phyloP scores from a whole-genome alignment of 2,329 filamentous ascomycete genomes.

The Hyphodiscus sp. region DNA sequence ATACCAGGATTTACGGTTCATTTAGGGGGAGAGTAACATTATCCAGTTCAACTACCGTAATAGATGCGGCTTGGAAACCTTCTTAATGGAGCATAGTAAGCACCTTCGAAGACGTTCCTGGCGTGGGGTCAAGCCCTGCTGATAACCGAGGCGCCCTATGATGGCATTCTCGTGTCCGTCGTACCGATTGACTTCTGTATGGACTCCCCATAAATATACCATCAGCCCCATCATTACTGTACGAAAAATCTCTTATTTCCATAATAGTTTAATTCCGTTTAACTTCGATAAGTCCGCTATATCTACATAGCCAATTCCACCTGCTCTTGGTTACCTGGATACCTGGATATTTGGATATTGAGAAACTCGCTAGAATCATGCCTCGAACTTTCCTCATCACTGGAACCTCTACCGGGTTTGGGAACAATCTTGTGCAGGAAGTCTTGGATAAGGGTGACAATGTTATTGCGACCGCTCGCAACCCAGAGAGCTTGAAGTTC shows the following conservation, averaged over 20 bases:
- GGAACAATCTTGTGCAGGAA: slow-evolving; percentile 34
- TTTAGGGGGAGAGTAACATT: too few species aligned
- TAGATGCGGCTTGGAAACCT: neutral
- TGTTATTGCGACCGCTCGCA: slow-evolving; percentile 41
- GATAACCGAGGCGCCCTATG: neutral
- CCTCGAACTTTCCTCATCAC: slow-evolving; percentile 41
- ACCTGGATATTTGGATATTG: too few species aligned
- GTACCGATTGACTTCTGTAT: neutral
- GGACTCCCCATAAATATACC: neutral
- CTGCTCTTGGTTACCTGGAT: too few species aligned
- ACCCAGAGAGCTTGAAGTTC: slow-evolving; percentile 32
- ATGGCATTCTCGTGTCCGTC: neutral
- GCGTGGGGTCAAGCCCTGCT: neutral
- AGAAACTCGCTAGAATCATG: slow-evolving; percentile 18
- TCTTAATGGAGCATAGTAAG: neutral
- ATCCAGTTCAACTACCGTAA: too few species aligned
- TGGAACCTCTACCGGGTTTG: slow-evolving; percentile 43
- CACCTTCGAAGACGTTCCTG: neutral
- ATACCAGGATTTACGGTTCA: too few species aligned
- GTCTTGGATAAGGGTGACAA: slow-evolving; percentile 37
- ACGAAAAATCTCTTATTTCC: neutral
- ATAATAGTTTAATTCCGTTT: neutral
- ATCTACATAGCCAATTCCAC: too few species aligned
- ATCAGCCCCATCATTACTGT: neutral
- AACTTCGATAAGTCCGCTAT: neutral